These are phyloP conservation scores for Pichia cephalocereana DNA, from an alignment of 805 yeast genomes.

Conservation along the genomic window DNA sequence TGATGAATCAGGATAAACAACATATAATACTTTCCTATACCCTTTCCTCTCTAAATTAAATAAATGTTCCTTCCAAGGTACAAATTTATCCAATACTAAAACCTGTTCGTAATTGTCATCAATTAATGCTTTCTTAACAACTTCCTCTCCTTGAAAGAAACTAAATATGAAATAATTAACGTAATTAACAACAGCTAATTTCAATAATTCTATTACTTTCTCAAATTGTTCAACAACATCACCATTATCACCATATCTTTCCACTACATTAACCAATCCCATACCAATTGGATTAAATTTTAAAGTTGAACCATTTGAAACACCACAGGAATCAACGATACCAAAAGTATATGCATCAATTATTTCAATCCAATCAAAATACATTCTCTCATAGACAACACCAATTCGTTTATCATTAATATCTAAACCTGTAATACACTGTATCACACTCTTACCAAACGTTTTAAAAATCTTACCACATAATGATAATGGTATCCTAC, in stretches of 20 bases:
- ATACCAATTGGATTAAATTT: neutral
- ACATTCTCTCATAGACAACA: neutral
- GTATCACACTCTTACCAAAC: neutral
- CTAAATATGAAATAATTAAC: constrained; percentile 65
- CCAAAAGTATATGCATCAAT: constrained; percentile 61
- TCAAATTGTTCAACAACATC: neutral
- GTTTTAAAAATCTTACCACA: neutral
- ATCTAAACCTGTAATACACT: neutral
- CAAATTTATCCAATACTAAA: constrained; percentile 57
- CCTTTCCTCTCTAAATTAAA: constrained; percentile 1
- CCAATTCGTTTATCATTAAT: neutral
- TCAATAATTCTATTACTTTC: constrained; percentile 33
- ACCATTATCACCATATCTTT: neutral
- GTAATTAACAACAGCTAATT: constrained; percentile 57
- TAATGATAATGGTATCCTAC: neutral
- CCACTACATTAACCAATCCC: neutral
- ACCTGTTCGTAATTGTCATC: constrained; percentile 31
- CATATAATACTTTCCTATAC: constrained; percentile 50
- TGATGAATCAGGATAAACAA: constrained; percentile 64
- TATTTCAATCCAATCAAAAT: constrained; percentile 78
- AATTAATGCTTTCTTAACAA: constrained; percentile 56
- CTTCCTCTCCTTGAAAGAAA: constrained; percentile 80
- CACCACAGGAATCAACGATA: constrained; percentile 30
- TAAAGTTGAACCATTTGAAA: neutral
- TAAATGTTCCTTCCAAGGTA: constrained; percentile 72